Evolutionary conservation across 2,329 filamentous ascomycete genomes (phyloP).

Genomic region (Setomelanomma holmii): DNA sequence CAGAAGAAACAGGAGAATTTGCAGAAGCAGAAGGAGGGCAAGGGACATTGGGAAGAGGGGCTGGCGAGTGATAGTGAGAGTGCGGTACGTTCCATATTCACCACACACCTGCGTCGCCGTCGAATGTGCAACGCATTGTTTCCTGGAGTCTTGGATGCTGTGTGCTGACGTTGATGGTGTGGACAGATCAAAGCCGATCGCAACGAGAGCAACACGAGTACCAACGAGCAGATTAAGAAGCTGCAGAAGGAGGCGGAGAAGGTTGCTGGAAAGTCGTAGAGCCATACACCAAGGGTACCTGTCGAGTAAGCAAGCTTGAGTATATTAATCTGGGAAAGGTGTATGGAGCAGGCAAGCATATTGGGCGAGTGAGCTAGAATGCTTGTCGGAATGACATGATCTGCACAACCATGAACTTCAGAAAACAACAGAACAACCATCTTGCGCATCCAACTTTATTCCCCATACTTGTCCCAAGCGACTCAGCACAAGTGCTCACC

Average conservation of each 20-base stretch:
- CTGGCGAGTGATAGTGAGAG: conserved; percentile 54
- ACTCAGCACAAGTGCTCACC: no score
- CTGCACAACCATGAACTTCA: no score
- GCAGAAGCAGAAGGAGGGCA: conserved; percentile 53
- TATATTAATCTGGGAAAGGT: background rate
- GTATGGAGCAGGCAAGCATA: background rate
- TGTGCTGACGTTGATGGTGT: conserved; percentile 4
- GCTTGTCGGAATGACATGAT: no score
- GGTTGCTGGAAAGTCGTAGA: conserved; percentile 21
- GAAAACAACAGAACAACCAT: no score
- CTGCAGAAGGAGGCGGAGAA: conserved; percentile 55
- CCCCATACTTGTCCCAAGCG: no score
- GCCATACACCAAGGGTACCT: no score
- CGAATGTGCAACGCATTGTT: no score
- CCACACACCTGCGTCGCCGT: background rate
- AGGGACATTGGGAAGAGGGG: conserved; percentile 53
- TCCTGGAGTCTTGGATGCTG: no score
- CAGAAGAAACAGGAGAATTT: conserved; percentile 53
- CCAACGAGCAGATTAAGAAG: conserved; percentile 53
- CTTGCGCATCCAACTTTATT: no score
- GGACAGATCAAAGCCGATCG: conserved; percentile 53
- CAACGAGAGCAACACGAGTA: conserved; percentile 47
- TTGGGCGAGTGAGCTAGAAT: background rate
- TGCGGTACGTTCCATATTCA: conserved; percentile 34
- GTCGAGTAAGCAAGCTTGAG: background rate